Base-by-base conservation (phyloP, 306 rosid genomes). In the Aeschynomene evenia region DNA sequence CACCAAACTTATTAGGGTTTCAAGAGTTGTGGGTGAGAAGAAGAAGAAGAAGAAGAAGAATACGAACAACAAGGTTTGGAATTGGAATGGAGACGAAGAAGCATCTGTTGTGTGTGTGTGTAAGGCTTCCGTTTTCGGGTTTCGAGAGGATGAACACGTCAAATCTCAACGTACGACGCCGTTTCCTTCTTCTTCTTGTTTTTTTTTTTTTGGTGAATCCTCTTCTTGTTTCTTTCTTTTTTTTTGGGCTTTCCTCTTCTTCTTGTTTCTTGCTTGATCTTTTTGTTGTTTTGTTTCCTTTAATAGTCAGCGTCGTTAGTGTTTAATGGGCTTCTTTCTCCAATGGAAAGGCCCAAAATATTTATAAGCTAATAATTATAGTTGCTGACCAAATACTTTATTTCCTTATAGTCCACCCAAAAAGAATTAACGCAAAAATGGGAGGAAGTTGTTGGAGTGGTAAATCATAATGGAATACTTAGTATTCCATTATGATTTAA, bases 1-100 rank as follows among this genome's bases (percentile, higher is more conserved):
- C 63, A 28, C 59, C 6, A 34, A 53, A 49, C 0, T 66, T 78
- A 72, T 66, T 78, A 72, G 82, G 79, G 75, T 72, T 72, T 49
- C 23, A 28, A 46, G 43, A 37, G 29, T 36, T 24, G 29, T 23
- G 50, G 21, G 0, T 3, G 63, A 56, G 21, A 29, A 56, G 20
- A 55, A 24, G 37, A 23, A 42, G 46, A n/a, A 1, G 2, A 36
- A 61, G 1, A 43, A 53, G 60, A 12, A 19, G 5, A 15, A 21
- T 3, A 16, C 31, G 49, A 8, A 9, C 4, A 12, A 2, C 3
- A 8, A 0, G 15, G 48, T 4, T 28, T 28, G 31, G 19, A 42
- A 52, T 63, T 39, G 20, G 15, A 77, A 70, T 33, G 36, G 63
- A 29, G 22, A 24, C 11, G 40, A 14, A 56, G 12, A 4, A 56